Base-by-base conservation (phyloP, 2,329 filamentous ascomycete genomes). In the Rhinocladiella similis region DNA sequence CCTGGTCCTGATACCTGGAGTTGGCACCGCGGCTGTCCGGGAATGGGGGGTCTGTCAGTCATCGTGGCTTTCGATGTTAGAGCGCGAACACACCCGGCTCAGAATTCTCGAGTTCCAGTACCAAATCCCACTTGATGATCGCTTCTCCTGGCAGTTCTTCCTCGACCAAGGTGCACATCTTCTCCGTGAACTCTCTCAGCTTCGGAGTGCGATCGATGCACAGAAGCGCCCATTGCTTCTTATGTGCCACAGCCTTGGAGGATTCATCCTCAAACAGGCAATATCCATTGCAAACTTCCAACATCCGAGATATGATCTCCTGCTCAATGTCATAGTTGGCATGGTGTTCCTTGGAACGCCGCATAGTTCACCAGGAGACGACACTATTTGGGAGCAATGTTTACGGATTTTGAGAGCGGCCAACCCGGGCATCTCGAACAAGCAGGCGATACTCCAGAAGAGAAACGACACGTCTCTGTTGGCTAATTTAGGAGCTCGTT, bases 191-290 rank as follows among this genome's bases (percentile, higher is more conserved):
- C 43, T 47, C 22, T 19, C 43, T 27, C 18, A 47, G 16, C 22
- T 47, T 47, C 43, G 16, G 43, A 47, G 18, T 19, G 22, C 18
- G 3, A 47, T 47, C 43, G 22, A 27, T 3, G 18, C 16, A 47
- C 43, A 27, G 16, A 47, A 47, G 43, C 49, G 49, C 19, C 57
- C 57, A 36, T 38, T 60, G 48, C 20, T 60, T 20, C 13, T 57
- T 46, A 48, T 60, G 2, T 57, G 57, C 49, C 57, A 60, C 20
- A 57, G 57, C 43, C 19, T 60, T n/a, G 57, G 57, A 29, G 57
- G 57, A 13, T 42, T 60, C 39, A 36, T 60, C 14, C 22, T 54
- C 42, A 60, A 60, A 47, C 57, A 60, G 38, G 57, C 57, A 52
- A 57, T 60, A 14, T 60, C 46, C 25, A 42, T 60, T 38, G 57